Percentiles rank a stretch among this genome's conserved stretches.
phyloP scores from a whole-genome alignment of 768 basidiomycete species.

The Termitomyces sp. region DNA sequence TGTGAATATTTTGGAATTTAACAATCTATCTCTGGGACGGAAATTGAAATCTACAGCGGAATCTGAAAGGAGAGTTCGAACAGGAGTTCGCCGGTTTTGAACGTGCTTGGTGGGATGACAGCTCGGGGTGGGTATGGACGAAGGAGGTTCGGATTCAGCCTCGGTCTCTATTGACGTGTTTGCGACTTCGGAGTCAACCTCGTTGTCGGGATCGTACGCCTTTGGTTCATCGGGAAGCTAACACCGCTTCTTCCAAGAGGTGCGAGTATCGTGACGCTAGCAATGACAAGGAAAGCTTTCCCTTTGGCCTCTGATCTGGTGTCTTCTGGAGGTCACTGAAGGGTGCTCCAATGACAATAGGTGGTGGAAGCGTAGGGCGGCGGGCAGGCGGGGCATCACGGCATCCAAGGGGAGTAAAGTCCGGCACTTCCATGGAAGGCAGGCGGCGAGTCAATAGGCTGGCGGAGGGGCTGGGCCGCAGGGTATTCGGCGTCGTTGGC shows the following conservation, averaged over 20 bases:
- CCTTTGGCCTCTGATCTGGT: slow-evolving; percentile 6
- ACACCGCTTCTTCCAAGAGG: slow-evolving; percentile 48
- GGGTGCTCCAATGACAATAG: slow-evolving; percentile 21
- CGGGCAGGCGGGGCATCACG: slow-evolving; percentile 21
- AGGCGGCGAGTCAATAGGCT: neutral
- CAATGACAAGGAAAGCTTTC: slow-evolving; percentile 32
- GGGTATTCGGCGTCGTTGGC: slow-evolving; percentile 38
- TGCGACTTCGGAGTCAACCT: neutral
- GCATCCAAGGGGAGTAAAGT: slow-evolving; percentile 44
- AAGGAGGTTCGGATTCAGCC: neutral
- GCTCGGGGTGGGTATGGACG: neutral
- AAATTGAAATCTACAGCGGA: too few relatives aligned
- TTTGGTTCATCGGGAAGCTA: slow-evolving; percentile 11
- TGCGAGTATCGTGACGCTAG: slow-evolving; percentile 54
- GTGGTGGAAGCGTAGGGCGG: slow-evolving; percentile 15
- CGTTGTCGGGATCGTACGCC: neutral
- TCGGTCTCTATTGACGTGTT: neutral
- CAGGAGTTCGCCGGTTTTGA: slow-evolving; percentile 46
- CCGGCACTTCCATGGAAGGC: slow-evolving; percentile 37
- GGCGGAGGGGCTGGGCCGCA: slow-evolving; percentile 9
- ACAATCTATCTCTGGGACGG: too few relatives aligned
- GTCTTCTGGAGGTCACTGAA: slow-evolving; percentile 23
- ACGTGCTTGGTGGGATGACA: slow-evolving; percentile 9
- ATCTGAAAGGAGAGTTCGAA: too few relatives aligned
- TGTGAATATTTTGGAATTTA: too few relatives aligned